Percentiles rank a stretch among this genome's conserved stretches.
These are phyloP conservation scores for Neltuma alba DNA, from an alignment of 306 rosid species.

Conservation along the genomic window DNA sequence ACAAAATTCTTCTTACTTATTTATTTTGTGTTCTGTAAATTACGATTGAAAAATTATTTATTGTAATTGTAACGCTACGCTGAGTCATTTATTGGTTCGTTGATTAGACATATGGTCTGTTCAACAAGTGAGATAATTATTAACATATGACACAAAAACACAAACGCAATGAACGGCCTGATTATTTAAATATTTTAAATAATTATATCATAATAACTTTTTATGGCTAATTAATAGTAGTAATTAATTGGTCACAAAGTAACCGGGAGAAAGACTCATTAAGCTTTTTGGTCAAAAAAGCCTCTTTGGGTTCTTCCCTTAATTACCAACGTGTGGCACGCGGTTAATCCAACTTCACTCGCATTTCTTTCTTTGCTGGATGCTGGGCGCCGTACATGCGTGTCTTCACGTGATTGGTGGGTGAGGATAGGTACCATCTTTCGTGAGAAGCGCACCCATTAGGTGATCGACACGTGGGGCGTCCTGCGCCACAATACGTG, in stretches of 20 bases:
- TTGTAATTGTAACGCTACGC: background rate
- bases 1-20: no score
- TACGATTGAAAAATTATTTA: no score
- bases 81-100: background rate
- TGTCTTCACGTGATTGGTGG: background rate
- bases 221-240: background rate
- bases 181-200: background rate
- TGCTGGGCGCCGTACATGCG: conserved; percentile 13
- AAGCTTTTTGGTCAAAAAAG: background rate
- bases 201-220: background rate
- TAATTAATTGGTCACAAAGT: background rate
- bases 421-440: background rate
- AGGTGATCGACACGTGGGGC: conserved; percentile 43
- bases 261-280: background rate
- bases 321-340: background rate
- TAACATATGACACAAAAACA: background rate
- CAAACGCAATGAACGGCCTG: background rate
- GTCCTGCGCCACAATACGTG: conserved; percentile 8
- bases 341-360: background rate
- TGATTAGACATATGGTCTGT: no score
- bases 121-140: background rate
- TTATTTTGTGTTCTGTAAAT: no score
- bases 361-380: background rate
- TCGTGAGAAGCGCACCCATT: background rate
- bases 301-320: background rate